phyloP scores from a whole-genome alignment of 2,329 filamentous ascomycete genomes.

The Pseudocercospora eumusae region DNA sequence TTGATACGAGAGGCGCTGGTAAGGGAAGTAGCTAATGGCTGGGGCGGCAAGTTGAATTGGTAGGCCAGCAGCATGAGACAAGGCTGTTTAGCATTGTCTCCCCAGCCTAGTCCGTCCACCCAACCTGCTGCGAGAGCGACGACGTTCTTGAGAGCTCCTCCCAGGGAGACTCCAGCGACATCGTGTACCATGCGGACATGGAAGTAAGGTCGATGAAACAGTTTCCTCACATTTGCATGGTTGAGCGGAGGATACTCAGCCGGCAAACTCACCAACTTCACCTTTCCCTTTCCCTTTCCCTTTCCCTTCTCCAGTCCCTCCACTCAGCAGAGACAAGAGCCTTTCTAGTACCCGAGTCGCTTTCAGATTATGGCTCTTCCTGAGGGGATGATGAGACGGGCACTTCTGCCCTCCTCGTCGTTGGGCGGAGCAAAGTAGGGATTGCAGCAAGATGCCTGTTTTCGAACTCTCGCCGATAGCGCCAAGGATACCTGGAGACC shows the following conservation, averaged over 20 bases:
- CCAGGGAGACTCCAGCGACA: constrained; percentile 93
- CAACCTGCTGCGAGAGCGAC: constrained; percentile 93
- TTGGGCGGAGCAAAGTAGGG: no score
- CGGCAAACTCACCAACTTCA: constrained; percentile 60
- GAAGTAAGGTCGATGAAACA: constrained; percentile 97
- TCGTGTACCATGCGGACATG: constrained; percentile 92
- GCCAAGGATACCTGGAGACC: no score
- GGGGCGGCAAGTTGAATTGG: constrained; percentile 28
- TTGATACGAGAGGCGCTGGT: constrained; percentile 28
- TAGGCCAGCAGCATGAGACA: no score
- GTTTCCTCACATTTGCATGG: constrained; percentile 75
- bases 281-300: no score
- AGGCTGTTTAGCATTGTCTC: constrained; percentile 97
- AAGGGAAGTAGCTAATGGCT: constrained; percentile 28
- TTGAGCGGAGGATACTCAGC: constrained; percentile 82
- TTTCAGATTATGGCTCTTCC: no score
- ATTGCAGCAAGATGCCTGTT: no score
- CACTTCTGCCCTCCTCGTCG: no score
- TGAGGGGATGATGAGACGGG: background rate
- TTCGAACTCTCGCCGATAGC: no score
- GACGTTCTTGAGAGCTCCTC: constrained; percentile 94
- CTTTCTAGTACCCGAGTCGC: no score
- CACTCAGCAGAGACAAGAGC: no score
- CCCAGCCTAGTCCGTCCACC: constrained; percentile 93
- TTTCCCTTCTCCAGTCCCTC: constrained; percentile 56